Evolutionary conservation across 805 yeast genomes (phyloP).

Genomic region (Jamesozyma hellenica): DNA sequence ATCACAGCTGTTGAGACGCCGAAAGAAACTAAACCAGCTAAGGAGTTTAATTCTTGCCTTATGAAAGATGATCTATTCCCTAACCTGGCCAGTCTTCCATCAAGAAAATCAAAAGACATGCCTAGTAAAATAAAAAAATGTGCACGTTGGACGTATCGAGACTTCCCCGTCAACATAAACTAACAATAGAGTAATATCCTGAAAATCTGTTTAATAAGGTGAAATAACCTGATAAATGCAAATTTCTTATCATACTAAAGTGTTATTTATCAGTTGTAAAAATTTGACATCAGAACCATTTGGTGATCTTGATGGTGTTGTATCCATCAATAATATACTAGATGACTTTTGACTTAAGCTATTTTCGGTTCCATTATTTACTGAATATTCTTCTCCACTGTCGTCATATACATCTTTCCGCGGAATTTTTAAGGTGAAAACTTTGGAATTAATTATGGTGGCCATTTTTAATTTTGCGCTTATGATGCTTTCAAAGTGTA

Average conservation of each 20-base stretch:
- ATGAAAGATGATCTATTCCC: constrained; percentile 83
- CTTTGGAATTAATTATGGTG: too few relatives aligned
- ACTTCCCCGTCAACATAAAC: constrained; percentile 57
- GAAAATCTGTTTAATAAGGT: constrained; percentile 88
- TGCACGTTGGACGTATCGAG: constrained; percentile 73
- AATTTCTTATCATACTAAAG: constrained; percentile 71
- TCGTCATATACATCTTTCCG: too few relatives aligned
- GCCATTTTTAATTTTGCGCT: too few relatives aligned
- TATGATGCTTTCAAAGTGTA: too few relatives aligned
- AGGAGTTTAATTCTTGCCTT: constrained; percentile 95
- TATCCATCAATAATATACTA: constrained; percentile 42
- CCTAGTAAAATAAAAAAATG: constrained; percentile 85
- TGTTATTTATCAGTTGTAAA: constrained; percentile 79
- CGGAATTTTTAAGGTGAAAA: too few relatives aligned
- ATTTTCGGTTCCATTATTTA: background rate
- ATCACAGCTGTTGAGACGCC: constrained; percentile 92
- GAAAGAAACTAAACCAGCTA: constrained; percentile 88
- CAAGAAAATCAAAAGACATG: constrained; percentile 88
- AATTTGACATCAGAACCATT: constrained; percentile 66
- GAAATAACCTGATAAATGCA: constrained; percentile 93
- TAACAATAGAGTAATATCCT: constrained; percentile 82
- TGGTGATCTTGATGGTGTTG: constrained; percentile 58
- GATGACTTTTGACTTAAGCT: constrained; percentile 39
- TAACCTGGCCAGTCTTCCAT: constrained; percentile 92
- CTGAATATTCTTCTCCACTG: too few relatives aligned